A percentile compares a stretch with the other conserved stretches of the same genome.
Evolutionary conservation across 768 basidiomycete species (phyloP).

Genomic region (Gymnopilus junonius): DNA sequence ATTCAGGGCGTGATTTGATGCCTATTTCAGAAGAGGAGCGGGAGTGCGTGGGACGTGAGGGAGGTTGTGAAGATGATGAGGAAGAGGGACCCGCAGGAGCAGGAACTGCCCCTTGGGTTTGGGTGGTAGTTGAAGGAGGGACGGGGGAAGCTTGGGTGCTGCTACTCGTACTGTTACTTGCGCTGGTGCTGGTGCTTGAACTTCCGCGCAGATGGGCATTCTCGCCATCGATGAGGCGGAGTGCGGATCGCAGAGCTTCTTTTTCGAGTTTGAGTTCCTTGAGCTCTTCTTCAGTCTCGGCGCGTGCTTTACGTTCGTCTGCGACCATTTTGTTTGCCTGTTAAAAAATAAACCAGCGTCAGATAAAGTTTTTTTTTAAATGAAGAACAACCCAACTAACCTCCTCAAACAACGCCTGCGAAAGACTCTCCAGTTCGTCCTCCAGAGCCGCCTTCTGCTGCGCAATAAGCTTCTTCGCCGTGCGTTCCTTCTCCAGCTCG

Average conservation of each 20-base stretch:
- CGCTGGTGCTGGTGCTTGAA: background rate
- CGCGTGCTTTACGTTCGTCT: conserved; percentile 70
- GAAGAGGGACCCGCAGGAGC: too few relatives aligned
- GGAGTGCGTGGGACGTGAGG: conserved; percentile 21
- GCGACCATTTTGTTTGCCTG: conserved; percentile 94
- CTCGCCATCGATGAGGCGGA: conserved; percentile 70
- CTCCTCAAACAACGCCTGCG: conserved; percentile 88
- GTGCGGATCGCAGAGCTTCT: conserved; percentile 67
- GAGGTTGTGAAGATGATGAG: background rate
- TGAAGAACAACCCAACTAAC: too few relatives aligned
- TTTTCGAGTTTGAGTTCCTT: conserved; percentile 63
- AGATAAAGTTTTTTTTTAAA: too few relatives aligned
- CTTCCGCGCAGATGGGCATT: conserved; percentile 37
- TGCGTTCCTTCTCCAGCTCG: conserved; percentile 61
- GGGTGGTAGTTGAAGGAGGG: too few relatives aligned
- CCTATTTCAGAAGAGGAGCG: conserved; percentile 30
- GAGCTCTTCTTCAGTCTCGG: conserved; percentile 77
- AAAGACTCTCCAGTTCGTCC: conserved; percentile 76
- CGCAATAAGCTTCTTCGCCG: conserved; percentile 52
- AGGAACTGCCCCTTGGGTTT: too few relatives aligned
- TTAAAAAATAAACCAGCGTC: too few relatives aligned
- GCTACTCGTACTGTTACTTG: too few relatives aligned
- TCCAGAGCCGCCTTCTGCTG: conserved; percentile 71
- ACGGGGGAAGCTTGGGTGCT: background rate
- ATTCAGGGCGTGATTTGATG: conserved; percentile 37